Conservation (phyloP, 2,329 filamentous ascomycete genomes). For the Curvularia spicifera region DNA sequence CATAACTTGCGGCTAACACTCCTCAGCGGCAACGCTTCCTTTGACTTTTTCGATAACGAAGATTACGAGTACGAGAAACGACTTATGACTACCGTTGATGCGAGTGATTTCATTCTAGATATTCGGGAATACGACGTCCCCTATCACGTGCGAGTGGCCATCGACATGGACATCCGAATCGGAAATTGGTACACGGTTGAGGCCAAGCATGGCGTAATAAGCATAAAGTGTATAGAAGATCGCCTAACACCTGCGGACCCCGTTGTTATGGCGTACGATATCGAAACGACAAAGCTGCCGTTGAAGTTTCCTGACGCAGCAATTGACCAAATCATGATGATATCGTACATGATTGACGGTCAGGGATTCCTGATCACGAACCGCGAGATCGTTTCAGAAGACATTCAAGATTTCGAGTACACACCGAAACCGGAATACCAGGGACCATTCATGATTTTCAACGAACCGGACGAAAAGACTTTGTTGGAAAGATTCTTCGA, state of each 20-base stretch:
- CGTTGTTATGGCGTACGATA: conserved; percentile 99
- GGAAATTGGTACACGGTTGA: conserved; percentile 98
- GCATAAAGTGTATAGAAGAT: conserved; percentile 84
- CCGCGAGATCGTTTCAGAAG: conserved; percentile 94
- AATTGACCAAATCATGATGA: conserved; percentile 99
- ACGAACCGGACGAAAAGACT: conserved; percentile 90
- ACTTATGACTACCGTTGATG: conserved; percentile 80
- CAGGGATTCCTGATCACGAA: conserved; percentile 98
- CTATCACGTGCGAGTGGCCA: conserved; percentile 98
- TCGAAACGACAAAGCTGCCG: conserved; percentile 94
- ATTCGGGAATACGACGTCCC: conserved; percentile 99
- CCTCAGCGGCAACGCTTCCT: conserved; percentile 73
- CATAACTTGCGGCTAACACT: conserved; percentile 23
- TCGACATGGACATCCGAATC: conserved; percentile 94
- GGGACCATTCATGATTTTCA: conserved; percentile 96
- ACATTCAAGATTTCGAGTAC: conserved; percentile 97
- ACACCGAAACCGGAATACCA: conserved; percentile 96
- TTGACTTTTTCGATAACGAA: conserved; percentile 89
- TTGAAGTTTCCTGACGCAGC: conserved; percentile 95
- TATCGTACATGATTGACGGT: conserved; percentile 99
- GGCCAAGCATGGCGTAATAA: conserved; percentile 86
- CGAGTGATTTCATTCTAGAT: conserved; percentile 97
- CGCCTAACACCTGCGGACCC: conserved; percentile 90
- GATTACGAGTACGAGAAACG: conserved; percentile 83
- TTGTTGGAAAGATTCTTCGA: conserved; percentile 91